phyloP scores from a whole-genome alignment of 371 early-diverging fungal genomes.

The Funneliformis caledonium region DNA sequence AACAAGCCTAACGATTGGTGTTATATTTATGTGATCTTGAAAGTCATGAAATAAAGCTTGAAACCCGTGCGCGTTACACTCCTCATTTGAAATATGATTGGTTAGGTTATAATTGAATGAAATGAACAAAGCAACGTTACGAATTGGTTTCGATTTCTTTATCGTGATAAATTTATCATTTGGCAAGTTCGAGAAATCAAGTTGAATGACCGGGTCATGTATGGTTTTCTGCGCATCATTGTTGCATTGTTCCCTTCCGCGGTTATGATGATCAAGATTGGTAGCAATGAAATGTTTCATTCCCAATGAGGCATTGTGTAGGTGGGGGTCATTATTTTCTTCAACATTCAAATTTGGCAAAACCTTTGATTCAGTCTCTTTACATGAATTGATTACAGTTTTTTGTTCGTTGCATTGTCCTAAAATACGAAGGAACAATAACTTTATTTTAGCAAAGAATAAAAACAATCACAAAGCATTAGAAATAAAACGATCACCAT shows the following conservation, averaged over 20 bases:
- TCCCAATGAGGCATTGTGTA: neutral
- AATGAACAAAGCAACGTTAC: neutral
- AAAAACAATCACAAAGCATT: too few relatives aligned
- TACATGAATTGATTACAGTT: neutral
- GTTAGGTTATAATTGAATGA: neutral
- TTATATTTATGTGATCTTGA: neutral
- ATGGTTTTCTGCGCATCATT: neutral
- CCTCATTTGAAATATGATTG: neutral
- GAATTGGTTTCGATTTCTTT: neutral
- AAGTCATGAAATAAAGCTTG: neutral
- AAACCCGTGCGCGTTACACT: neutral
- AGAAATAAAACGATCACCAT: too few relatives aligned
- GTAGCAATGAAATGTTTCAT: neutral
- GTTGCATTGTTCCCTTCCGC: too few relatives aligned
- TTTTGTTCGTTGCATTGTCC: too few relatives aligned
- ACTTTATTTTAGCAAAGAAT: too few relatives aligned
- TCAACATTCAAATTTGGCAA: neutral
- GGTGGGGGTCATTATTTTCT: neutral
- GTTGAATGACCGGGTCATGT: neutral
- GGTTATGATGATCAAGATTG: too few relatives aligned
- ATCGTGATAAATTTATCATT: neutral
- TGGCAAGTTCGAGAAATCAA: neutral
- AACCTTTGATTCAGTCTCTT: neutral
- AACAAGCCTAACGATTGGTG: neutral
- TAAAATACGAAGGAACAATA: too few relatives aligned